These are phyloP conservation scores for Jimgerdemannia flammicorona DNA, from an alignment of 192 early-diverging fungal genomes.

Conservation along the genomic window DNA sequence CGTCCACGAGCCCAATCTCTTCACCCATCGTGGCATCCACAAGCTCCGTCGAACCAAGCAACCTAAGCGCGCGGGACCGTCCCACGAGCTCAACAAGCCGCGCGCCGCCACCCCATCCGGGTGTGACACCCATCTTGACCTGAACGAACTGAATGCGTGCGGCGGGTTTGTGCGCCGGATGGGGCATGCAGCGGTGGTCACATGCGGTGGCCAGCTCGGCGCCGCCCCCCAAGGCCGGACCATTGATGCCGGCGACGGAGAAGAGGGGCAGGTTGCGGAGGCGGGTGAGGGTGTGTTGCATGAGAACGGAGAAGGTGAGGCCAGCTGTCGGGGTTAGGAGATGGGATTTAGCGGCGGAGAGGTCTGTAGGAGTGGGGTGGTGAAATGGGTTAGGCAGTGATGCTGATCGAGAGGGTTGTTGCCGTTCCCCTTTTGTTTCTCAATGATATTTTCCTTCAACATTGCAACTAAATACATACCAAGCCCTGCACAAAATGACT, in stretches of 20 bases:
- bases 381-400: background rate
- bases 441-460: background rate
- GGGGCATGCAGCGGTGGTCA: conserved; percentile 49
- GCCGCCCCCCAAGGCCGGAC: conserved; percentile 64
- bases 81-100: conserved; percentile 42
- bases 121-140: conserved; percentile 52
- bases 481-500: conserved; percentile 47
- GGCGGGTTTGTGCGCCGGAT: background rate
- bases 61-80: conserved; percentile 36
- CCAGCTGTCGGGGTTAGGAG: conserved; percentile 36
- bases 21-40: conserved; percentile 30
- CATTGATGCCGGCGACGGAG: conserved; percentile 55
- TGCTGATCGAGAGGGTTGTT: background rate
- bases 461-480: conserved; percentile 22
- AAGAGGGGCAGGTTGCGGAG: conserved; percentile 52
- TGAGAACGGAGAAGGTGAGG: conserved; percentile 43
- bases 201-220: conserved; percentile 58
- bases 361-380: conserved; percentile 28
- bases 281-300: conserved; percentile 56
- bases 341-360: conserved; percentile 43
- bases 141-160: conserved; percentile 59
- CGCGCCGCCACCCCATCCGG: conserved; percentile 62
- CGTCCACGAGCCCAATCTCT: conserved; percentile 39
- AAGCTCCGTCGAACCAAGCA: conserved; percentile 40
- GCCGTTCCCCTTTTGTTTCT: background rate